phyloP scores from a whole-genome alignment of 441 rosid genomes.

The Manihot esculenta region DNA sequence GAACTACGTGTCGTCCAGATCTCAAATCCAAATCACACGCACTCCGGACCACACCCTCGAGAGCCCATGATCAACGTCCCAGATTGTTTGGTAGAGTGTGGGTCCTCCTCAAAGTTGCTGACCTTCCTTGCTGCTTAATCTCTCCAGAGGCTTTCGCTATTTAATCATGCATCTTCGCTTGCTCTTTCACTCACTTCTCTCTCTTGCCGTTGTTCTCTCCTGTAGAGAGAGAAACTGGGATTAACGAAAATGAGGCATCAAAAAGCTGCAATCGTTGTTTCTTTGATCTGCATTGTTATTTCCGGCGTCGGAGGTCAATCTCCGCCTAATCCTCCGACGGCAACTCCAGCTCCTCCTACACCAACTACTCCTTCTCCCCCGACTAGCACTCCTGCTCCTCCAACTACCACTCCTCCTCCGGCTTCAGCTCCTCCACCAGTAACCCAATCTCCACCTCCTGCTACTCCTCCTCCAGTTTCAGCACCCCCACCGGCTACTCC shows the following conservation, averaged over 20 bases:
- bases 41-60: conserved; percentile 1
- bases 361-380: conserved; percentile 27
- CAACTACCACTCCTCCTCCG: conserved; percentile 30
- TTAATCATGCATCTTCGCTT: conserved; percentile 17
- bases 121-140: neutral
- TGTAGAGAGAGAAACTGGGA: neutral
- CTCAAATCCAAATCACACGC: neutral
- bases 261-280: conserved; percentile 19
- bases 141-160: neutral
- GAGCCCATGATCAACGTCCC: conserved; percentile 12
- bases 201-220: neutral
- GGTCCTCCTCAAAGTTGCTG: conserved; percentile 14
- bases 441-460: conserved; percentile 46
- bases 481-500: conserved; percentile 33
- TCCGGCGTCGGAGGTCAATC: conserved; percentile 60
- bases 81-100: conserved; percentile 24
- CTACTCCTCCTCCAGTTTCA: conserved; percentile 46
- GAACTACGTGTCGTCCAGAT: conserved; percentile 23
- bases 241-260: conserved; percentile 18
- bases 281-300: conserved; percentile 43
- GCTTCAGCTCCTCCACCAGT: conserved; percentile 32
- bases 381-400: neutral
- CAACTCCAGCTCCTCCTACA: conserved; percentile 69
- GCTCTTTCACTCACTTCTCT: neutral
- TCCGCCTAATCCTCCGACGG: conserved; percentile 56